Percentiles rank a stretch among this genome's conserved stretches.
These are phyloP conservation scores for Dendrostoma leiphaemia DNA, from an alignment of 2,329 filamentous ascomycete genomes.

Conservation along the genomic window DNA sequence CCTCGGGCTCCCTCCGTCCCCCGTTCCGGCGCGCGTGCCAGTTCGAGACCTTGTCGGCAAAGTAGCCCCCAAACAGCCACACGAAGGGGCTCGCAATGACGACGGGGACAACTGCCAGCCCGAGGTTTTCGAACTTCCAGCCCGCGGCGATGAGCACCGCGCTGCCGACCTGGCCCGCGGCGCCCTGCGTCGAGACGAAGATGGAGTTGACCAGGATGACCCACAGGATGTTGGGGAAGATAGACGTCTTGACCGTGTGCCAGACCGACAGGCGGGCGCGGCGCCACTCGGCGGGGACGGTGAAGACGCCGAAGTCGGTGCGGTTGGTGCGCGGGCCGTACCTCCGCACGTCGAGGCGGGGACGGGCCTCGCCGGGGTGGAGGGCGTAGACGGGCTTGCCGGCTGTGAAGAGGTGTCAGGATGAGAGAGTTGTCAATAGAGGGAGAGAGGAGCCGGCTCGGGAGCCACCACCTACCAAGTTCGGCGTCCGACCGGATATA, in stretches of 20 bases:
- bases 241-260: conserved; percentile 25
- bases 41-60: conserved; percentile 30
- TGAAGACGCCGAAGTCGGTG: conserved; percentile 28
- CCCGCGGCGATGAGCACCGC: conserved; percentile 24
- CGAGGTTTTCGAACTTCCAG: conserved; percentile 28
- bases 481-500: conserved; percentile 27
- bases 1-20: conserved; percentile 27
- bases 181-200: conserved; percentile 24
- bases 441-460: too few species aligned
- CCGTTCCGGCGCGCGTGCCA: conserved; percentile 21
- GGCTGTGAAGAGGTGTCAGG: conserved; percentile 11
- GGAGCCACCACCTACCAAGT: conserved; percentile 17
- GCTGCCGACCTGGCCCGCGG: conserved; percentile 23
- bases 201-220: conserved; percentile 26
- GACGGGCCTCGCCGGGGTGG: conserved; percentile 23
- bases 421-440: too few species aligned
- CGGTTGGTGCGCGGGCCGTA: conserved; percentile 24
- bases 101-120: conserved; percentile 24
- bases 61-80: conserved; percentile 30
- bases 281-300: conserved; percentile 23
- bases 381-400: conserved; percentile 26
- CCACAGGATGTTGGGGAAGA: conserved; percentile 30
- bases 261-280: conserved; percentile 20
- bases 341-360: conserved; percentile 25
- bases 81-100: conserved; percentile 21